Evolutionary conservation across 2,329 filamentous ascomycete species (phyloP).

Genomic region (Colletotrichum sp.): DNA sequence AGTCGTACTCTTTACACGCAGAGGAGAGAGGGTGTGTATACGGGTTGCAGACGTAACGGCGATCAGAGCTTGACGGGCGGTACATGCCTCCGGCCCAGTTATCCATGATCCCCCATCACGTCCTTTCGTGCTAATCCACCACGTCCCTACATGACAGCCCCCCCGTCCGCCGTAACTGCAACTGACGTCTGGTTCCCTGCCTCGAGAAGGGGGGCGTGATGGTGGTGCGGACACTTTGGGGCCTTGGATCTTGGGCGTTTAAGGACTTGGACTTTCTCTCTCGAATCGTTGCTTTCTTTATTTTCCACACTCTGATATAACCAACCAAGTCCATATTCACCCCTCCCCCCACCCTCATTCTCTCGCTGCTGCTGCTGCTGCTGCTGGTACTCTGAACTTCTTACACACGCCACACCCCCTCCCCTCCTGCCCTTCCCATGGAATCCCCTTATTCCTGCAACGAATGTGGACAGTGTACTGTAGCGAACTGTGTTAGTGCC

Average conservation of each 20-base stretch:
- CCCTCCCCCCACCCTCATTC: neutral
- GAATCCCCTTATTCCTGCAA: neutral
- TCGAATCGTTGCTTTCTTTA: neutral
- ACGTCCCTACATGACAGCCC: neutral
- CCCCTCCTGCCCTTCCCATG: neutral
- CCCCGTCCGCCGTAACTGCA: neutral
- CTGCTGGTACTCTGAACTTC: neutral
- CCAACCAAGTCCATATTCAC: neutral
- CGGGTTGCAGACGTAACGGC: slow-evolving; percentile 4
- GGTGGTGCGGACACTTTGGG: neutral
- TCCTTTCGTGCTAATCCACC: neutral
- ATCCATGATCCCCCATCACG: neutral
- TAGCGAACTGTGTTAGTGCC: neutral
- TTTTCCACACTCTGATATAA: neutral
- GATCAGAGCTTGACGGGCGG: slow-evolving; percentile 14
- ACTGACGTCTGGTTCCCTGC: neutral
- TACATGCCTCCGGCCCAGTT: neutral
- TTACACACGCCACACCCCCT: neutral
- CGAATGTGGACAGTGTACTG: slow-evolving; percentile 3
- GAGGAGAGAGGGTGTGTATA: neutral
- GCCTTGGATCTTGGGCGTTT: neutral
- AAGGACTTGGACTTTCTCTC: neutral
- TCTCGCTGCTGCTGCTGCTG: neutral
- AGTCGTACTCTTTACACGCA: neutral
- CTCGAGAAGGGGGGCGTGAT: neutral